Evolutionary conservation across 2,329 filamentous ascomycete species (phyloP).

Genomic region (Trichoderma polysporum): DNA sequence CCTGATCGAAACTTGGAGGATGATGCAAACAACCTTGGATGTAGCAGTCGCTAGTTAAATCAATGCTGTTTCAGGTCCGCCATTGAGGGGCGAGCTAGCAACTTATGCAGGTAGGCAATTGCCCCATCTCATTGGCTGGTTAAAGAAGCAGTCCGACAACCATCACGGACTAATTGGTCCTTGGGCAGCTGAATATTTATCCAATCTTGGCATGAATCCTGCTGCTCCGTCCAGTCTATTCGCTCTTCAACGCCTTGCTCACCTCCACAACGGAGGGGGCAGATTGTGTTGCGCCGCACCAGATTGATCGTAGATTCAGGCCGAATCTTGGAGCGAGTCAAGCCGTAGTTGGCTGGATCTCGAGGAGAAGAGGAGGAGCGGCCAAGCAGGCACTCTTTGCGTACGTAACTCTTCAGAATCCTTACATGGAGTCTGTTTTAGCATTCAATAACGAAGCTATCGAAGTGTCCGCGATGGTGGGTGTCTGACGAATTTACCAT

Average conservation of each 20-base stretch:
- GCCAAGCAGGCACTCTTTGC: not conserved
- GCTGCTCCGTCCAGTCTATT: not conserved
- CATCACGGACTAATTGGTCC: slow-evolving; percentile 3
- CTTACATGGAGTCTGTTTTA: not conserved
- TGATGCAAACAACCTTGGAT: not conserved
- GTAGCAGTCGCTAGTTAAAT: slow-evolving; percentile 12
- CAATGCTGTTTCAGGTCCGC: slow-evolving; percentile 22
- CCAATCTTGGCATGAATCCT: slow-evolving; percentile 14
- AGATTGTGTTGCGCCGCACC: not conserved
- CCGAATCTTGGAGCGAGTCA: not conserved
- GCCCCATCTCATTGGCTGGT: slow-evolving; percentile 1
- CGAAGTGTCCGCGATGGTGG: not conserved
- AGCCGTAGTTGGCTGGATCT: not conserved
- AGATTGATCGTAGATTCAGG: slow-evolving; percentile 12
- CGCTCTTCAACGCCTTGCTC: not conserved
- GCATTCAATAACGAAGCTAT: no score
- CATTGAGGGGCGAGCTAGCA: slow-evolving; percentile 15
- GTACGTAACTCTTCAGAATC: not conserved
- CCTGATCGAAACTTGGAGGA: not conserved
- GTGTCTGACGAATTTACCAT: not conserved
- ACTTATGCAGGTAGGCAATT: not conserved
- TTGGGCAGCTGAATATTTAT: slow-evolving; percentile 2
- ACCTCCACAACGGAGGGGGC: slow-evolving; percentile 2
- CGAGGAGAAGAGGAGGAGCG: not conserved
- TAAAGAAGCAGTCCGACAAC: not conserved